These are phyloP conservation scores for Verticillium dahliae DNA, from an alignment of 2,329 filamentous ascomycete species.

Conservation along the genomic window DNA sequence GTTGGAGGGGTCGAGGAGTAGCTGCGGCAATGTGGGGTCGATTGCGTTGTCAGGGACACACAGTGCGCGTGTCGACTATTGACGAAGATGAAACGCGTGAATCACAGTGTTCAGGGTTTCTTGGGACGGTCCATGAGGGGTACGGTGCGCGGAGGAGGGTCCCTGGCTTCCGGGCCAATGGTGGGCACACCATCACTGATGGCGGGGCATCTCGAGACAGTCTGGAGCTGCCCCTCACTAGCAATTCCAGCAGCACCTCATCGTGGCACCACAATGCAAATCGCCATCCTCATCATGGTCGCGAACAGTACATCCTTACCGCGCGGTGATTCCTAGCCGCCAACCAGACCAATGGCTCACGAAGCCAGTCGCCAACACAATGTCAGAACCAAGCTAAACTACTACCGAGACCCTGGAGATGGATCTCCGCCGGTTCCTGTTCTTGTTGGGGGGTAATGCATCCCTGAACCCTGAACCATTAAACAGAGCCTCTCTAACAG, in stretches of 20 bases:
- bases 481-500: neutral
- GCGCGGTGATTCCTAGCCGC: neutral
- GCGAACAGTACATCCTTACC: neutral
- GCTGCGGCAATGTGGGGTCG: constrained; percentile 1
- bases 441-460: constrained; percentile 11
- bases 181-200: neutral
- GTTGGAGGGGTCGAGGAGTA: neutral
- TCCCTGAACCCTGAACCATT: neutral
- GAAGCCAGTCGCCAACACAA: neutral
- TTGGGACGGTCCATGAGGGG: neutral
- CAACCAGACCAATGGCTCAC: neutral
- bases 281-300: neutral
- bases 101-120: neutral
- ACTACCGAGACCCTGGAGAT: constrained; percentile 13
- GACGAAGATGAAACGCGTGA: neutral
- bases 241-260: neutral
- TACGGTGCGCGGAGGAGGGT: neutral
- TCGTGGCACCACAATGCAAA: neutral
- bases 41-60: neutral
- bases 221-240: neutral
- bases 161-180: neutral
- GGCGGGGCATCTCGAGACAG: neutral
- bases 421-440: constrained; percentile 12
- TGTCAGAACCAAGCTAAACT: constrained; percentile 11
- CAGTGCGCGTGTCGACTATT: neutral